A percentile compares a stretch with the other conserved stretches of the same genome.
Evolutionary conservation across 2,329 filamentous ascomycete species (phyloP).

Genomic region (Helminthosporium solani): DNA sequence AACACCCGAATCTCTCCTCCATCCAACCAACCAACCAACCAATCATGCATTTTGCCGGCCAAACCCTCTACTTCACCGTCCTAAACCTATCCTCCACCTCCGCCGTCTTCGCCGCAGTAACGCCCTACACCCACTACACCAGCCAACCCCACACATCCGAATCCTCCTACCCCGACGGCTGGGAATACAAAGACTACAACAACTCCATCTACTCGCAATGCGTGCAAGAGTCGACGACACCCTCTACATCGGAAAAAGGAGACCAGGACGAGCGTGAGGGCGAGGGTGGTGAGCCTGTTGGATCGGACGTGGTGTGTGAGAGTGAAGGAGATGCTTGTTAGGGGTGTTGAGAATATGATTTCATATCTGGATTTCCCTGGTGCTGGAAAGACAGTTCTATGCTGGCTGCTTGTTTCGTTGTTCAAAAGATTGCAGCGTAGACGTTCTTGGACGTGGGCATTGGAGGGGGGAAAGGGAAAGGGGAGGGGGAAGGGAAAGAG

Average conservation of each 20-base stretch:
- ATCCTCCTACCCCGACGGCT: conserved; percentile 43
- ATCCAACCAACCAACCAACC: background rate
- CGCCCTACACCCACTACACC: conserved; percentile 47
- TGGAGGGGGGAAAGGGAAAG: too few species aligned
- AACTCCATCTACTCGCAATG: conserved; percentile 53
- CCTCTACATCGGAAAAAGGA: conserved; percentile 3
- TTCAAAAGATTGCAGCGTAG: too few species aligned
- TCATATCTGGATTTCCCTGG: too few species aligned
- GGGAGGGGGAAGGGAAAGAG: too few species aligned
- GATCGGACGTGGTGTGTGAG: too few species aligned
- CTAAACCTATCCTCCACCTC: conserved; percentile 29
- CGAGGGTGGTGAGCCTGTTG: too few species aligned
- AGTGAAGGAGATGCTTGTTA: too few species aligned
- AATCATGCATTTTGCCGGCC: background rate
- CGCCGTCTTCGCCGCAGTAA: conserved; percentile 29
- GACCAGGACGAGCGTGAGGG: too few species aligned
- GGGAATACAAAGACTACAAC: conserved; percentile 41
- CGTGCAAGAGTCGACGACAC: conserved; percentile 13
- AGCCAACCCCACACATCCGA: conserved; percentile 35
- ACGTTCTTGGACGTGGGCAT: too few species aligned
- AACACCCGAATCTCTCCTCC: background rate
- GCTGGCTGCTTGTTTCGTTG: too few species aligned
- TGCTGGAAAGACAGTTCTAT: too few species aligned
- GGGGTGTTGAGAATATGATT: too few species aligned
- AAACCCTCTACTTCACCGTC: conserved; percentile 26